Conservation (phyloP, 2,329 filamentous ascomycete species). For the Alternaria sp. region DNA sequence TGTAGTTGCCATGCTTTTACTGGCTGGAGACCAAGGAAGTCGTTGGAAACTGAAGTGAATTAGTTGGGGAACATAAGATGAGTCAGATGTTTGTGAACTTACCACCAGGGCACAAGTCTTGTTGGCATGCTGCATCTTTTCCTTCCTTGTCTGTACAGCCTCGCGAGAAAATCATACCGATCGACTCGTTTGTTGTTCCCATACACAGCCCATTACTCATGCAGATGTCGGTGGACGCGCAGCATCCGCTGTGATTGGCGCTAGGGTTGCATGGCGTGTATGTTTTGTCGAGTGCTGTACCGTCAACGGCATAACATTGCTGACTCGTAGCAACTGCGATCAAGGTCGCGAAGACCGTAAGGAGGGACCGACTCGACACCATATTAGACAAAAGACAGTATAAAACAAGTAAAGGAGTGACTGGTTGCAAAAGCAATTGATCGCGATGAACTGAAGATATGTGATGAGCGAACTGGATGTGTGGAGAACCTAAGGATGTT, state of each 20-base stretch:
- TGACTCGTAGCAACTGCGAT: constrained; percentile 22
- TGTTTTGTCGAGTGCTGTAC: constrained; percentile 33
- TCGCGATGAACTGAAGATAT: not conserved
- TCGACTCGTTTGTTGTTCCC: constrained; percentile 33
- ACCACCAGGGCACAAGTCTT: constrained; percentile 37
- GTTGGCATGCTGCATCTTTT: constrained; percentile 36
- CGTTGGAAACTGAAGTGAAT: not conserved
- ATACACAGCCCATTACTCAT: constrained; percentile 44
- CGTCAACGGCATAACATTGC: constrained; percentile 41
- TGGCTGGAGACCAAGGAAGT: constrained; percentile 21
- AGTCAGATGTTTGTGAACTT: constrained; percentile 10
- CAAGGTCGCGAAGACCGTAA: constrained; percentile 19
- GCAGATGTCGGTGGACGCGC: constrained; percentile 43
- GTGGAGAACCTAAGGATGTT: constrained; percentile 5
- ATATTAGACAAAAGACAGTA: constrained; percentile 26
- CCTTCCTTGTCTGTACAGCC: constrained; percentile 46
- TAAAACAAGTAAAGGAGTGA: constrained; percentile 7
- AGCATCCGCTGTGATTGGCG: constrained; percentile 42
- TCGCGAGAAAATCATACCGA: constrained; percentile 43
- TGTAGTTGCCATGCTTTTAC: constrained; percentile 43
- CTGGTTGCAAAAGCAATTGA: constrained; percentile 3
- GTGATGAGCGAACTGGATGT: constrained; percentile 1
- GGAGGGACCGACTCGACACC: constrained; percentile 17
- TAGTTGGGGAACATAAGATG: constrained; percentile 4
- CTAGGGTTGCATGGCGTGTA: constrained; percentile 39